Evolutionary conservation across 768 basidiomycete species (phyloP), one percentile per base, ranked within the genome.

Genomic region (Suillus subalutaceus): DNA sequence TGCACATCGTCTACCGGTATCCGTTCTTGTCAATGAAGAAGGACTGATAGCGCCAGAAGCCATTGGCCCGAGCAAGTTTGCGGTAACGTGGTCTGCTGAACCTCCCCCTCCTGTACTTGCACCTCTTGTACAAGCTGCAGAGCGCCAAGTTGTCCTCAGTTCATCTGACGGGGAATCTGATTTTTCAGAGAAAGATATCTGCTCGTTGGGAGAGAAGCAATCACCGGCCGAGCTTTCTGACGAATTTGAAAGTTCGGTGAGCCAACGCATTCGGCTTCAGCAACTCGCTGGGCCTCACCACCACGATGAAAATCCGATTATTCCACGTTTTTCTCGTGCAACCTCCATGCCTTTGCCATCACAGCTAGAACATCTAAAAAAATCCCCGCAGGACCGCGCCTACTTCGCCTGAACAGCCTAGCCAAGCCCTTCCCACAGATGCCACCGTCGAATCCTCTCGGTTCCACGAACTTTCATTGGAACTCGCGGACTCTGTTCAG

Each of bases 401-500:
- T 20, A 56, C 32, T 20, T 64, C 23, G 41, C 71, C 56, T 64
- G 70, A 59, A 58, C 56, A 23, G 67, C 66, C 48, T 65, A 69
- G 9, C 52, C 65, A 46, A 65, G 69, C 68, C 62, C 68, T 66
- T 64, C 71, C 52, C 65, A 71, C 66, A 62, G 74, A 48, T 62
- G 63, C 70, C 56, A 69, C 53, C 57, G 65, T 62, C 16, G 73
- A 75, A 32, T 62, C 65, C 40, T 72, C 75, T 12, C 84, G 81
- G 65, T 81, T 90, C 68, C 84, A 85, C 53, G 90, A 92, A 66
- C 80, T 96, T 63, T 93, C 94, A 0, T 79, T 91, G 37, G 96
- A 98, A 77, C 83, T 97, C 16, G 94, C 96, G 15, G 96, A 97
- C 77, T 90, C 91, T 13, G 87, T 95, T 15, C 95, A 97, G 79